Evolutionary conservation across 306 rosid genomes (phyloP).

Genomic region (Lupinus albus): DNA sequence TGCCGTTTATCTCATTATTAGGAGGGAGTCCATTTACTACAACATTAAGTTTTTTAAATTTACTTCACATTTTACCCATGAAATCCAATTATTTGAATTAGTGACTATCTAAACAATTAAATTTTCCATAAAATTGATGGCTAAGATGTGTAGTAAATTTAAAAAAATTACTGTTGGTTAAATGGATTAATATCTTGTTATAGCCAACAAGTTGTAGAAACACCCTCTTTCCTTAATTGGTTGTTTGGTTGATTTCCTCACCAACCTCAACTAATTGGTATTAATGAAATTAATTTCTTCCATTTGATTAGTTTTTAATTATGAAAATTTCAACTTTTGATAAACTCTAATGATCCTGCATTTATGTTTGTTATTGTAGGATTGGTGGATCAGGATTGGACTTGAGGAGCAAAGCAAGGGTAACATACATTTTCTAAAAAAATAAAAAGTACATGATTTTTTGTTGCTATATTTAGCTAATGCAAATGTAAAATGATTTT

Average conservation of each 20-base stretch:
- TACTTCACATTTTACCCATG: no score
- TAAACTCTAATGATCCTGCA: conserved; percentile 1
- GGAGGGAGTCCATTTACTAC: no score
- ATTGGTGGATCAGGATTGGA: conserved; percentile 96
- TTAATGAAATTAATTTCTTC: conserved; percentile 18
- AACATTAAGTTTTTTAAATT: no score
- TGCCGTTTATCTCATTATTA: no score
- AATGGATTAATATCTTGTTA: no score
- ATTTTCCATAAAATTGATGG: no score
- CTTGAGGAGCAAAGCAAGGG: conserved; percentile 95
- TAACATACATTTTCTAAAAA: conserved; percentile 31
- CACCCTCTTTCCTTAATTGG: conserved; percentile 1
- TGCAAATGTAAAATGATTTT: no score
- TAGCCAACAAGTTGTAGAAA: no score
- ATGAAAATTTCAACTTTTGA: background rate
- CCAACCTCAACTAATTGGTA: conserved; percentile 1
- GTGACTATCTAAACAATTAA: no score
- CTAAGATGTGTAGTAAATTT: no score
- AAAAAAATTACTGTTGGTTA: no score
- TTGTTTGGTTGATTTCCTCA: conserved; percentile 7
- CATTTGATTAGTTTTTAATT: background rate
- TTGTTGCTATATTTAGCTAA: background rate
- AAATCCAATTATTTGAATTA: no score
- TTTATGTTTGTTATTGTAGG: conserved; percentile 50
- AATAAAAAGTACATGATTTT: background rate